Evolutionary conservation across 179 eudicot genomes (phyloP).

Genomic region (Silene coronaria): DNA sequence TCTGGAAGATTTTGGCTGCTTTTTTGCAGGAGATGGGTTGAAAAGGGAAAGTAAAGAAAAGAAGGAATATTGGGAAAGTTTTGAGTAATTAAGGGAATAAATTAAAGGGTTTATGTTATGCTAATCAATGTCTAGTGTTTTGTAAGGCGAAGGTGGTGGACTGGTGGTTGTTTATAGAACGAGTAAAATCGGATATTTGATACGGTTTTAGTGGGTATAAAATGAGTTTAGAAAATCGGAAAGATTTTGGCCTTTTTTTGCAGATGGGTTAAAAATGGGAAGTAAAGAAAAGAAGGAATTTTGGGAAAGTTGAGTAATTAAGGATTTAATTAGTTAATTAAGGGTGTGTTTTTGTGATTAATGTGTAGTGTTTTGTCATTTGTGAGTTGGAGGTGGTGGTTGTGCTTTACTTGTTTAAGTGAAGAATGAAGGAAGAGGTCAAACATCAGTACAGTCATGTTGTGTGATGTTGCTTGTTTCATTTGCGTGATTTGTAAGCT

Average conservation of each 20-base stretch:
- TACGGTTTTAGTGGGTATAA: no score
- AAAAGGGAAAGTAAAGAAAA: neutral
- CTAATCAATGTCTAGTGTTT: no score
- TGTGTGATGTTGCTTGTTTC: conserved; percentile 4
- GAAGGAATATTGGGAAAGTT: conserved; percentile 1
- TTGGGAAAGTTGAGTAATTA: neutral
- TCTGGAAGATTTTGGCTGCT: conserved; percentile 6
- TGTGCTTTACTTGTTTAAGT: neutral
- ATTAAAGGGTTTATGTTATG: no score
- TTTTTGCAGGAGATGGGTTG: neutral
- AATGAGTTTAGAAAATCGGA: no score
- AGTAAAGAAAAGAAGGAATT: neutral
- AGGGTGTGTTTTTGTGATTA: no score
- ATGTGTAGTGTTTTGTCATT: neutral
- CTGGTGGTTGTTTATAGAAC: no score
- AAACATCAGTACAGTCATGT: neutral
- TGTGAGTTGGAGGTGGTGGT: neutral
- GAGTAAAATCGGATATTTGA: no score
- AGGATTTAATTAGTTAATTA: neutral
- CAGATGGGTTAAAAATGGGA: neutral
- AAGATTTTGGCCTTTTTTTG: neutral
- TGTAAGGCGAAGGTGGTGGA: no score
- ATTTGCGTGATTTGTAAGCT: conserved; percentile 8
- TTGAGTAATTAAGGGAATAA: no score
- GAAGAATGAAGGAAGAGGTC: neutral